These are phyloP conservation scores for Nothomitra cinnamomea DNA, from an alignment of 2,329 filamentous ascomycete species.

Conservation along the genomic window DNA sequence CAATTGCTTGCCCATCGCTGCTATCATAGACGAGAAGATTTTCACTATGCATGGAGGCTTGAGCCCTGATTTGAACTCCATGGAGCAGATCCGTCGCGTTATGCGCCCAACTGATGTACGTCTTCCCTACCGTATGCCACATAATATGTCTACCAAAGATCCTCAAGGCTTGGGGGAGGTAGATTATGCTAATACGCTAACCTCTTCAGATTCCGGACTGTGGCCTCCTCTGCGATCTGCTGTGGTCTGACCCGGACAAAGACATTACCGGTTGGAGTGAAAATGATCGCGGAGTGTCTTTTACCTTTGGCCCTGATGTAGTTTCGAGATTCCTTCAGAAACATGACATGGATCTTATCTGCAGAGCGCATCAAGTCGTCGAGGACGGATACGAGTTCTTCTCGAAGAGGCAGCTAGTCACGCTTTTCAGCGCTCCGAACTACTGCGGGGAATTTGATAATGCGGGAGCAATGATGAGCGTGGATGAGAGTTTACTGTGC, in stretches of 20 bases:
- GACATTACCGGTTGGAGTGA: conserved; percentile 99
- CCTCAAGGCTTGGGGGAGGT: conserved; percentile 15
- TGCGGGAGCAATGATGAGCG: conserved; percentile 98
- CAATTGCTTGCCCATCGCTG: conserved; percentile 95
- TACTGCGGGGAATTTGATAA: conserved; percentile 99
- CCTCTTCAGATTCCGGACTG: conserved; percentile 76
- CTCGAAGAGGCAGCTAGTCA: conserved; percentile 93
- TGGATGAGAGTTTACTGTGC: conserved; percentile 94
- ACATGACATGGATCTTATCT: conserved; percentile 99
- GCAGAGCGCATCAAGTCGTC: conserved; percentile 94
- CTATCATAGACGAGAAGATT: conserved; percentile 99
- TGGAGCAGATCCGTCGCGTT: conserved; percentile 98
- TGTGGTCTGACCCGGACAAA: conserved; percentile 98
- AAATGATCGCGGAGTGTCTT: conserved; percentile 95
- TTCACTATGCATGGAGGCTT: conserved; percentile 99
- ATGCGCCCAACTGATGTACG: conserved; percentile 95
- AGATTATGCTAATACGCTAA: conserved; percentile 2
- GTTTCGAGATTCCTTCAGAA: conserved; percentile 96
- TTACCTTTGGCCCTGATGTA: conserved; percentile 95
- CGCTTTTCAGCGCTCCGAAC: conserved; percentile 93
- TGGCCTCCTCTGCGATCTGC: conserved; percentile 86
- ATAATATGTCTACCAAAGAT: conserved; percentile 1
- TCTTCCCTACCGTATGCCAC: not conserved
- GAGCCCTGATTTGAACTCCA: conserved; percentile 93
- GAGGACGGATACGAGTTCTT: conserved; percentile 99